Conservation (phyloP, 192 early-diverging fungal species). For the Coemansia sp. region DNA sequence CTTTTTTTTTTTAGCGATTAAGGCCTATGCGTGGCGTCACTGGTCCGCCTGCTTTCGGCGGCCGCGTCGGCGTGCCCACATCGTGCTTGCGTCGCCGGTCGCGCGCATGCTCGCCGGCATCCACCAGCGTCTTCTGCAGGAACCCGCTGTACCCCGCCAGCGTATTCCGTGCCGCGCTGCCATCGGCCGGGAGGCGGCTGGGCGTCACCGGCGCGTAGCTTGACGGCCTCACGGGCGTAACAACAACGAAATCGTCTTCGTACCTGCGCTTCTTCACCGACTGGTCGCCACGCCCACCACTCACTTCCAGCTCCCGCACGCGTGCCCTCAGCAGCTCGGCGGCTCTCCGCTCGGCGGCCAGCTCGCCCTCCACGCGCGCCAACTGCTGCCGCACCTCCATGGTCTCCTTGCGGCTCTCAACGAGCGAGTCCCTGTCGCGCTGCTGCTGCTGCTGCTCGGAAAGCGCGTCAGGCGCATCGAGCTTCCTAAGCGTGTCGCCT, state of each 20-base stretch:
- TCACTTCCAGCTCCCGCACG: constrained; percentile 3
- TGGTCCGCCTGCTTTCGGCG: background rate
- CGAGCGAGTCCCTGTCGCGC: constrained; percentile 15
- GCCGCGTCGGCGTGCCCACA: background rate
- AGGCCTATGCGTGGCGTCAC: constrained; percentile 28
- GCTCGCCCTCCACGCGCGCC: background rate
- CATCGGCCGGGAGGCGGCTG: background rate
- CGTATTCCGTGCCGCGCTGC: background rate
- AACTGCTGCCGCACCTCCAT: background rate
- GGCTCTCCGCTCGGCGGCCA: constrained; percentile 3
- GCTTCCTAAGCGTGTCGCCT: constrained; percentile 5
- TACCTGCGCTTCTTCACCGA: constrained; percentile 16
- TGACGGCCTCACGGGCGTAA: background rate
- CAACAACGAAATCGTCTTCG: background rate
- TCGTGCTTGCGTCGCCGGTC: constrained; percentile 10
- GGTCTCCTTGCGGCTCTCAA: constrained; percentile 9
- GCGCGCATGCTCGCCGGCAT: constrained; percentile 29
- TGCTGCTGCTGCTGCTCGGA: constrained; percentile 1
- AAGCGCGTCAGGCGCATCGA: constrained; percentile 8
- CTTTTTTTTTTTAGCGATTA: background rate
- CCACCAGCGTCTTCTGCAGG: constrained; percentile 1
- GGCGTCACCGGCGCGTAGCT: background rate
- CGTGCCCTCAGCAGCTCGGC: constrained; percentile 6
- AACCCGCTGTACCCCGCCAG: background rate
- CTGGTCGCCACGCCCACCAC: background rate